Conservation (phyloP, 1,284 basidiomycete genomes). For the Pseudomicrostroma phylloplanum region DNA sequence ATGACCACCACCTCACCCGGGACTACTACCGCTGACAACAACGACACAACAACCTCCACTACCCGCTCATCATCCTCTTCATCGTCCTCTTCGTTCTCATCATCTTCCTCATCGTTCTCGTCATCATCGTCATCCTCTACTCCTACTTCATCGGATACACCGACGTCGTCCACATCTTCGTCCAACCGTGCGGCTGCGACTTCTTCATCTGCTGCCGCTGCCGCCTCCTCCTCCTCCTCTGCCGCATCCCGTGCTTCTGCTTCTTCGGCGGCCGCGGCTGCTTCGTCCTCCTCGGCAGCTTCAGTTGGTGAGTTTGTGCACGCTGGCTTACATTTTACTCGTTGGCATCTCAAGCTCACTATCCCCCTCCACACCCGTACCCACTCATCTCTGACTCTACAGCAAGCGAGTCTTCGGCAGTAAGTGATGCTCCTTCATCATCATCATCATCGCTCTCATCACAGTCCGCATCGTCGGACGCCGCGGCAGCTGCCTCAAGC, state of each 20-base stretch:
- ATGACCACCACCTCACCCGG: conserved; percentile 3
- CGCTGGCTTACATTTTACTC: too few species aligned
- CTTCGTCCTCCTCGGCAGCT: neutral
- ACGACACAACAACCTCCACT: neutral
- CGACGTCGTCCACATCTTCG: too few species aligned
- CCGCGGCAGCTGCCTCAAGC: conserved; percentile 11
- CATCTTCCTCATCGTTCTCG: neutral
- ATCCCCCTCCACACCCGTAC: too few species aligned
- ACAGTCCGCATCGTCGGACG: neutral
- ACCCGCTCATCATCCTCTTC: neutral
- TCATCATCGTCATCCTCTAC: neutral
- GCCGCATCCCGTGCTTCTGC: too few species aligned
- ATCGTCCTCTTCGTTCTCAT: neutral
- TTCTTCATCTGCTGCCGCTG: too few species aligned
- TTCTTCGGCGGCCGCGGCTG: neutral
- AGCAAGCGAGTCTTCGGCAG: too few species aligned
- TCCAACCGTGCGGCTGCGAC: too few species aligned
- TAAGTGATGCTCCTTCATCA: conserved; percentile 1
- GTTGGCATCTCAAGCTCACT: too few species aligned
- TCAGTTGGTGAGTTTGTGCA: too few species aligned
- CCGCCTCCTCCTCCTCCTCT: too few species aligned
- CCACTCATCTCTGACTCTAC: too few species aligned
- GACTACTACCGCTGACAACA: conserved; percentile 4
- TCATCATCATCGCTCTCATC: neutral
- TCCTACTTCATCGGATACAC: too few species aligned